These are phyloP conservation scores for Chaetomidium leptoderma DNA, from an alignment of 495 filamentous ascomycete genomes.

Conservation along the genomic window DNA sequence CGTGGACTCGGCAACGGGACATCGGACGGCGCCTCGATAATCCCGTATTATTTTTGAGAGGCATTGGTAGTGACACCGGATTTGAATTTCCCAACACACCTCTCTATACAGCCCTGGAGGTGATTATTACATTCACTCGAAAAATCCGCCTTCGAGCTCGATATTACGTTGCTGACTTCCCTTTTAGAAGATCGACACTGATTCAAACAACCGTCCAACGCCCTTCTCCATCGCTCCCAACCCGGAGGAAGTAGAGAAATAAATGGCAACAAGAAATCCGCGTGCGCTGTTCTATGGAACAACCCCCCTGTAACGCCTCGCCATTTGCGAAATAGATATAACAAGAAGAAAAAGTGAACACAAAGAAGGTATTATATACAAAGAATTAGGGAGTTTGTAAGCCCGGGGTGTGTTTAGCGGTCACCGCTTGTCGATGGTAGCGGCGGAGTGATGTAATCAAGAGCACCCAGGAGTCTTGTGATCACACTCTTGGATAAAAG, in stretches of 20 bases:
- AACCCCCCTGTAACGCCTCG: not conserved
- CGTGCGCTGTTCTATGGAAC: not conserved
- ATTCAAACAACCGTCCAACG: not conserved
- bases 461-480: too few relatives aligned
- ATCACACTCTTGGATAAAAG: too few relatives aligned
- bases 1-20: slow-evolving; percentile 11
- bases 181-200: too few relatives aligned
- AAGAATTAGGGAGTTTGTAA: too few relatives aligned
- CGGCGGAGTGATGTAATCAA: too few relatives aligned
- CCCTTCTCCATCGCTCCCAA: not conserved
- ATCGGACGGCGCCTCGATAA: slow-evolving; percentile 7
- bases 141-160: not conserved
- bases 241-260: not conserved
- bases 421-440: too few relatives aligned
- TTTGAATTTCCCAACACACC: too few relatives aligned
- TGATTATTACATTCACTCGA: not conserved
- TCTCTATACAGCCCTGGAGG: not conserved
- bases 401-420: too few relatives aligned
- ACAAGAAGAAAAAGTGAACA: not conserved
- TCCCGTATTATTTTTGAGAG: too few relatives aligned
- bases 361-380: too few relatives aligned
- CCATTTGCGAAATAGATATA: not conserved
- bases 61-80: too few relatives aligned
- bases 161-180: not conserved
- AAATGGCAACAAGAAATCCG: not conserved